phyloP scores from a whole-genome alignment of 345 rosid species.

The Nasturtium officinale region DNA sequence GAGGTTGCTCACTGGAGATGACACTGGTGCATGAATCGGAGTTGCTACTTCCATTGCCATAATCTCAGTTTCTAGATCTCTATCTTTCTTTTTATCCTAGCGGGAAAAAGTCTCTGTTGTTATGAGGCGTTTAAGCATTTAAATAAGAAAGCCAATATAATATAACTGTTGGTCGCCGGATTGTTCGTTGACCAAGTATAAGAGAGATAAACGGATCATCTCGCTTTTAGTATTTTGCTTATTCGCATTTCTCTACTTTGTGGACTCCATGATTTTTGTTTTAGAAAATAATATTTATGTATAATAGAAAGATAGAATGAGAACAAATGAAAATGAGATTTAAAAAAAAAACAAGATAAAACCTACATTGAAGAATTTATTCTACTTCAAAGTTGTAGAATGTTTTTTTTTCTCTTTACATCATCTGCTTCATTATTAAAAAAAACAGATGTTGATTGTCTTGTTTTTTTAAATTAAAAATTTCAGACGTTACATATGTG shows the following conservation, averaged over 20 bases:
- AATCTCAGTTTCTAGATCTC: neutral
- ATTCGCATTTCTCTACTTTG: neutral
- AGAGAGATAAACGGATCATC: neutral
- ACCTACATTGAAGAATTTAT: too few relatives aligned
- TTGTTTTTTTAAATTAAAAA: too few relatives aligned
- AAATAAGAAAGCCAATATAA: conserved; percentile 5
- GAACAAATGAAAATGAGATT: too few relatives aligned
- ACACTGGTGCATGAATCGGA: conserved; percentile 20
- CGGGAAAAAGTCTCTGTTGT: neutral
- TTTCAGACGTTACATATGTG: too few relatives aligned
- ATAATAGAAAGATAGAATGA: too few relatives aligned
- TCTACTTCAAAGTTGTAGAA: too few relatives aligned
- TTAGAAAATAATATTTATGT: too few relatives aligned
- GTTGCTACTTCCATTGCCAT: conserved; percentile 32
- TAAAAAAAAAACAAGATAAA: too few relatives aligned
- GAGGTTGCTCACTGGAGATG: neutral
- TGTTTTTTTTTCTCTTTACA: too few relatives aligned
- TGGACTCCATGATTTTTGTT: neutral
- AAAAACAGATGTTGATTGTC: too few relatives aligned
- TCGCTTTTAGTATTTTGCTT: neutral
- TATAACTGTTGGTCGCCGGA: neutral
- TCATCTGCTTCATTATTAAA: too few relatives aligned
- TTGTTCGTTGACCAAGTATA: conserved; percentile 20
- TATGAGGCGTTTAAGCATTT: neutral
- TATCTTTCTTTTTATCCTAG: neutral